phyloP scores from a whole-genome alignment of 2,329 filamentous ascomycete species.

The Didymella exigua region DNA sequence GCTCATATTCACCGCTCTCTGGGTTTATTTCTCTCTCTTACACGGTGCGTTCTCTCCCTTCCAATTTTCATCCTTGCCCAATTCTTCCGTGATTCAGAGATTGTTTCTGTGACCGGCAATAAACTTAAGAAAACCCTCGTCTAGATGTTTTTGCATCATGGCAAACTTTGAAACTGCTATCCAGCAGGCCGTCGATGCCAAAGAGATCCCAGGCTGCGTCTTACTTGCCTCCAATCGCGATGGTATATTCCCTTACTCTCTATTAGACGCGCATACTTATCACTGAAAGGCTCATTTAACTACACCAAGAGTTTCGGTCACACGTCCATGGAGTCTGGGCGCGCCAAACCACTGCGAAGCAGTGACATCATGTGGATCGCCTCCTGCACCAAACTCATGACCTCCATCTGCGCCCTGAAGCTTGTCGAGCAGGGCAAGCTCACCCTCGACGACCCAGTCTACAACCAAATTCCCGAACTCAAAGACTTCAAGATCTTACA shows the following conservation, averaged over 20 bases:
- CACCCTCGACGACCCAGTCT: constrained; percentile 41
- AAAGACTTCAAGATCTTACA: constrained; percentile 32
- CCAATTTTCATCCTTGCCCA: background rate
- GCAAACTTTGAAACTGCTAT: constrained; percentile 26
- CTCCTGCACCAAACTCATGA: constrained; percentile 49
- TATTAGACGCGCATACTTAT: background rate
- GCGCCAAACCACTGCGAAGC: constrained; percentile 3
- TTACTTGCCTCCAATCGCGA: constrained; percentile 30
- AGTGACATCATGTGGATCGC: constrained; percentile 47
- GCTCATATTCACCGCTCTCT: background rate
- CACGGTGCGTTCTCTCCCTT: background rate
- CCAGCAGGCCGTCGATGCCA: constrained; percentile 25
- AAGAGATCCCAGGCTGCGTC: constrained; percentile 31
- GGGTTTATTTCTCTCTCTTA: background rate
- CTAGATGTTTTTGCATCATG: background rate
- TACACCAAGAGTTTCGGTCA: constrained; percentile 46
- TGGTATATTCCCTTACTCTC: constrained; percentile 16
- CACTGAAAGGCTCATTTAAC: constrained; percentile 23
- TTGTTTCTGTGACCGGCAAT: no score
- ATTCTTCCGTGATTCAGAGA: no score
- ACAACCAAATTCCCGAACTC: constrained; percentile 42
- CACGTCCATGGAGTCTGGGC: constrained; percentile 22
- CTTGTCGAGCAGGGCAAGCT: constrained; percentile 44
- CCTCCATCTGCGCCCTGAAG: constrained; percentile 41
- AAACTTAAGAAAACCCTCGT: background rate